Evolutionary conservation across 495 filamentous ascomycete species (phyloP), one percentile per base, ranked within the genome.

Genomic region (Penicillium robsamsonii): DNA sequence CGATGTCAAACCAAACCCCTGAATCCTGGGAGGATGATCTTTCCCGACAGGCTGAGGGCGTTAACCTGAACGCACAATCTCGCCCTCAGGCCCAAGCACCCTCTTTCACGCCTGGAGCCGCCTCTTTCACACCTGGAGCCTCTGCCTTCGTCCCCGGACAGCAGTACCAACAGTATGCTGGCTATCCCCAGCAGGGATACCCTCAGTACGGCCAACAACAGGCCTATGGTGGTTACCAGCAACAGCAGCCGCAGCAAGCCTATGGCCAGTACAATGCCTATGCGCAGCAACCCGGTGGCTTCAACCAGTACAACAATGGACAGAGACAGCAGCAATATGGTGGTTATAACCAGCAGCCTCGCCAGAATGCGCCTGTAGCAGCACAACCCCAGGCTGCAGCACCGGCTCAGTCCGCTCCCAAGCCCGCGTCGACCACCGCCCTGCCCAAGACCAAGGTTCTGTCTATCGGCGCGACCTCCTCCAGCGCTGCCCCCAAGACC

Each of bases 21-120:
- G 91, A 96, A 57, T 93, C 89, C 18, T 98, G 94, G 94, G 94
- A 98, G 77, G 91, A 98, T 62, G 94, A 96, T 57, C 86, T 91
- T 68, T 85, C 90, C 37, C 87, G 84, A 46, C 90, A 96, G 77
- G 89, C 96, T 50, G 89, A 94, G 56, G 84, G 88, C 60, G 84
- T 96, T 60, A 84, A 90, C 53, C 81, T 87, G 69, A 92, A 93
- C 72, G 80, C 86, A 59, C 87, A 89, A 64, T 80, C 90, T 70
- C 91, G 90, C 61, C 69, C 92, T 40, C 84, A 85, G 68, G 74
- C 79, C 57, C 84, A 83, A 70, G 76, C 79, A 63, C 63, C 76
- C 61, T 53, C 75, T 6, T 70, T 79, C 66, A 50, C 61, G 29
- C 88, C 91, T 4, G 90, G 88, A 37, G 91, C 88, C 17, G 81